Percentiles rank a stretch among this genome's conserved stretches.
Conservation (phyloP, 441 rosid genomes). For the Kokia cookei region DNA sequence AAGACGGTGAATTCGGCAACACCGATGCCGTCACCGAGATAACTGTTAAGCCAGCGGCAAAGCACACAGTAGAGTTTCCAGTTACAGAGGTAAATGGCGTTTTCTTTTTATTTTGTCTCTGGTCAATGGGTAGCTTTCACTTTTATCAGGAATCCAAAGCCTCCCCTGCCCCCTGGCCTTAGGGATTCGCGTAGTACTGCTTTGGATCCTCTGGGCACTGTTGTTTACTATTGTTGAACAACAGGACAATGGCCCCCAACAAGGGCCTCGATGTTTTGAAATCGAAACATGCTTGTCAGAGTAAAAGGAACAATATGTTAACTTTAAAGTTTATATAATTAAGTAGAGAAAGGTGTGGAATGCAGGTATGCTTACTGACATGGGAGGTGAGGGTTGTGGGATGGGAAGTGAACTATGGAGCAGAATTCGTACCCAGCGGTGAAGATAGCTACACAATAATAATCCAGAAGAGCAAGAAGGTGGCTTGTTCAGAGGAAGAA, state of each 20-base stretch:
- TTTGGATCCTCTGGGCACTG: conserved; percentile 3
- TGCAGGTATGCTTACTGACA: conserved; percentile 32
- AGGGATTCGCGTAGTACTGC: neutral
- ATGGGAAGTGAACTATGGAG: conserved; percentile 52
- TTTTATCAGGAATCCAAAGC: conserved; percentile 15
- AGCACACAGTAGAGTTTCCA: conserved; percentile 42
- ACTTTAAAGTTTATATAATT: neutral
- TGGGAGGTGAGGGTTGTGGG: conserved; percentile 63
- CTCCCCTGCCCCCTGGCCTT: neutral
- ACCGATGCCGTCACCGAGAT: conserved; percentile 31
- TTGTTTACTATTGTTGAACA: neutral
- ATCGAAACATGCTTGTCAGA: neutral
- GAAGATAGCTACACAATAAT: conserved; percentile 54
- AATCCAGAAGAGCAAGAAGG: conserved; percentile 43
- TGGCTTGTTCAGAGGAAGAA: conserved; percentile 23
- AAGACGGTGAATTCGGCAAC: conserved; percentile 36
- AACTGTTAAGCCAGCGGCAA: conserved; percentile 31
- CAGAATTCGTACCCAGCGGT: conserved; percentile 46
- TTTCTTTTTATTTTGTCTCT: neutral
- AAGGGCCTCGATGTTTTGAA: neutral
- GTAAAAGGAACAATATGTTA: neutral
- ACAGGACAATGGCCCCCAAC: neutral
- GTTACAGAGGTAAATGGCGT: conserved; percentile 29
- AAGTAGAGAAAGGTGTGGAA: too few relatives aligned
- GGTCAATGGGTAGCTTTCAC: neutral